Evolutionary conservation across 176 grass and related monocot genomes (phyloP).

Genomic region (Alloteropsis semialata): DNA sequence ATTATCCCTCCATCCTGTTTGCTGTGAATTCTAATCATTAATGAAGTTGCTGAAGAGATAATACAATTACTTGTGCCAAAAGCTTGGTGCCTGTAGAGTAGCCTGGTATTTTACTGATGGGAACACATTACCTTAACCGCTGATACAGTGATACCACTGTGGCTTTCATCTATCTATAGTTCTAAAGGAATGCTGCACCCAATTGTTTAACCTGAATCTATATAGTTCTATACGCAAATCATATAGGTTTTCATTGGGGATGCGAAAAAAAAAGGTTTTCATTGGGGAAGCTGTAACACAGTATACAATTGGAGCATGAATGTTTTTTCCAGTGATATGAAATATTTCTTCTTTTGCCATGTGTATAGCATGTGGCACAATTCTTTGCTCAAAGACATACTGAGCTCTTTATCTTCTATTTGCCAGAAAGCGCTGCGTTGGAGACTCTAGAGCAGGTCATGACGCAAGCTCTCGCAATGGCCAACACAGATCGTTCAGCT

Average conservation of each 20-base stretch:
- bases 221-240: neutral
- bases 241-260: neutral
- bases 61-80: neutral
- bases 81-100: neutral
- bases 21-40: neutral
- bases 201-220: neutral
- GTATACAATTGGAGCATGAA: neutral
- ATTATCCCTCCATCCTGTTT: neutral
- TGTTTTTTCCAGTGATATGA: neutral
- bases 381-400: slow-evolving; percentile 7
- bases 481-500: slow-evolving; percentile 41
- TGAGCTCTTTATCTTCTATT: slow-evolving; percentile 28
- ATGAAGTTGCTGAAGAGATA: neutral
- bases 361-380: neutral
- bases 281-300: neutral
- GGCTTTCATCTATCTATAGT: neutral
- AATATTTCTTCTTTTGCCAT: neutral
- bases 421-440: slow-evolving; percentile 63
- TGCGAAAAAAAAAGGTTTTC: too few species aligned
- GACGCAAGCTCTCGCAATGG: slow-evolving; percentile 60
- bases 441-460: slow-evolving; percentile 81
- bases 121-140: neutral
- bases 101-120: slow-evolving; percentile 2
- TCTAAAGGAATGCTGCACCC: neutral
- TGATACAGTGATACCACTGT: neutral